phyloP scores from a whole-genome alignment of 2,329 filamentous ascomycete species.

The Neofusicoccum laricinum region DNA sequence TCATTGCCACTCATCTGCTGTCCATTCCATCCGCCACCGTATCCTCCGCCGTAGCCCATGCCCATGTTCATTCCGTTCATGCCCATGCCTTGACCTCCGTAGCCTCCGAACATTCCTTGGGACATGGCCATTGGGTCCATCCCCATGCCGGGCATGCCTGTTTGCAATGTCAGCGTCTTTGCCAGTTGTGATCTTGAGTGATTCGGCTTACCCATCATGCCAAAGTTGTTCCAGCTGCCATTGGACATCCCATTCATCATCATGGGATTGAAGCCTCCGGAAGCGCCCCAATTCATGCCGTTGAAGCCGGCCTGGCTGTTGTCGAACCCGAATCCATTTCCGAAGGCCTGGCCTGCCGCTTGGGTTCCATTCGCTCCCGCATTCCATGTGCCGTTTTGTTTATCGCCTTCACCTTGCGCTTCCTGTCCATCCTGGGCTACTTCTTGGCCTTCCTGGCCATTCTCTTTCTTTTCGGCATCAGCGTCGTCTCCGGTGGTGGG shows the following conservation, averaged over 20 bases:
- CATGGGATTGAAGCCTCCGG: conserved; percentile 66
- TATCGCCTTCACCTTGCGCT: conserved; percentile 18
- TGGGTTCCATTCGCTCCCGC: conserved; percentile 22
- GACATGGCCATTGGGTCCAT: conserved; percentile 80
- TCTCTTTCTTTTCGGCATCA: conserved; percentile 20
- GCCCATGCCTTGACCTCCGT: conserved; percentile 71
- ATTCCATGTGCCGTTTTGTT: conserved; percentile 23
- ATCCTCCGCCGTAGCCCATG: conserved; percentile 64
- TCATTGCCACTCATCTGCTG: conserved; percentile 64
- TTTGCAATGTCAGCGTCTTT: conserved; percentile 27
- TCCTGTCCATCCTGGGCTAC: conserved; percentile 13
- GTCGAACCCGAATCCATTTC: conserved; percentile 44
- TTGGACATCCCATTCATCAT: conserved; percentile 54
- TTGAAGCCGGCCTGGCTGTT: conserved; percentile 48
- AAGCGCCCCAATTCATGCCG: conserved; percentile 58
- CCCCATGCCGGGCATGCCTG: conserved; percentile 74
- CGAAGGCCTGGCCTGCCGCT: conserved; percentile 26
- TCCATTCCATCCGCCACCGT: conserved; percentile 67
- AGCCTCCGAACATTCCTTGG: conserved; percentile 76
- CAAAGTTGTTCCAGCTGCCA: conserved; percentile 74
- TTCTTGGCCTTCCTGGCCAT: conserved; percentile 21
- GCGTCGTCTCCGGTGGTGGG: not conserved
- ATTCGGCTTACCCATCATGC: conserved; percentile 79
- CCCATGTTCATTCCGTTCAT: conserved; percentile 76
- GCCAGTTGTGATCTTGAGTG: conserved; percentile 18